Conservation (phyloP, 768 basidiomycete genomes). For the Gymnopilus junonius region DNA sequence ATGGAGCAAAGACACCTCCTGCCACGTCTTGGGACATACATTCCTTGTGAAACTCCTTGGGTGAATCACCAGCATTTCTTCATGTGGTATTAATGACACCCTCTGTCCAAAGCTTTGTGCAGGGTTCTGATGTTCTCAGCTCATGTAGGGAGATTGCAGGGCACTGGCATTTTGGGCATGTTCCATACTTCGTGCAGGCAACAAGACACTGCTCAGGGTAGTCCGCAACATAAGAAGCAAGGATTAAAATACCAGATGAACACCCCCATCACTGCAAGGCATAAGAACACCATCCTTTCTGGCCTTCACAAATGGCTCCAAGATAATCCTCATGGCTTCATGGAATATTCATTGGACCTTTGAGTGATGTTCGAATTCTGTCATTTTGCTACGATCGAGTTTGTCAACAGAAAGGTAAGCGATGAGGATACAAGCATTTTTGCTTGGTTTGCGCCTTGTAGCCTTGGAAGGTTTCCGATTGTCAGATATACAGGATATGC, state of each 20-base stretch:
- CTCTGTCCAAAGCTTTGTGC: background rate
- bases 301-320: no score
- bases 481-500: slow-evolving; percentile 50
- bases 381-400: slow-evolving; percentile 14
- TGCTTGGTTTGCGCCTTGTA: slow-evolving; percentile 33
- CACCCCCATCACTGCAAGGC: no score
- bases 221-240: no score
- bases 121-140: background rate
- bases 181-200: slow-evolving; percentile 22
- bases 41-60: background rate
- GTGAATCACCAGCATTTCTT: background rate
- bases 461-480: slow-evolving; percentile 41
- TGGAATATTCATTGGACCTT: no score
- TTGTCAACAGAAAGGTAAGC: slow-evolving; percentile 44
- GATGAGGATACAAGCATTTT: slow-evolving; percentile 37
- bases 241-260: no score
- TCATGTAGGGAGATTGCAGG: slow-evolving; percentile 6
- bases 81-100: slow-evolving; percentile 4
- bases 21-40: slow-evolving; percentile 13
- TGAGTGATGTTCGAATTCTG: slow-evolving; percentile 1
- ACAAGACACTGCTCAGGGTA: no score
- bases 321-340: no score
- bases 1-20: slow-evolving; percentile 13
- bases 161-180: slow-evolving; percentile 20
- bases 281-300: no score